Conservation (phyloP, 768 basidiomycete genomes). For the Termitomyces sp. region DNA sequence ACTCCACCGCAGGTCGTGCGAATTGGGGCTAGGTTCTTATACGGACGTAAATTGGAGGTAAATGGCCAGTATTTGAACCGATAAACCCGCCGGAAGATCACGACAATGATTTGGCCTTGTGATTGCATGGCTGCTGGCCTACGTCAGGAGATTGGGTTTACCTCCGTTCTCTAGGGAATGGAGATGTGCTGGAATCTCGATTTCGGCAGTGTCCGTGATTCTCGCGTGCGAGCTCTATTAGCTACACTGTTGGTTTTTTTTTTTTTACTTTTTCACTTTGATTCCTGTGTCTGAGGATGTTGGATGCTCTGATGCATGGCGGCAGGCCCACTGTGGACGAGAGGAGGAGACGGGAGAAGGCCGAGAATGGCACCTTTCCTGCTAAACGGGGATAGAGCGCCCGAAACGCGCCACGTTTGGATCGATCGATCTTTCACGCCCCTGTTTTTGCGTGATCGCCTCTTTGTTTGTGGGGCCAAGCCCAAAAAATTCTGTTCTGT, state of each 20-base stretch:
- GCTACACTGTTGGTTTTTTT: neutral
- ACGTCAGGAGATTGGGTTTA: slow-evolving; percentile 7
- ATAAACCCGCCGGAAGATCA: neutral
- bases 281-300: neutral
- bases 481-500: neutral
- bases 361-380: slow-evolving; percentile 15
- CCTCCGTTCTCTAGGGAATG: slow-evolving; percentile 1
- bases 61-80: neutral
- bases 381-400: slow-evolving; percentile 12
- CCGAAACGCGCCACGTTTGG: slow-evolving; percentile 4
- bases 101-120: neutral
- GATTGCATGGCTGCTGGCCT: neutral
- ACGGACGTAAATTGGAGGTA: neutral
- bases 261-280: too few species aligned
- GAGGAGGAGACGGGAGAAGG: neutral
- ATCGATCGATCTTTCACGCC: neutral
- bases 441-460: neutral
- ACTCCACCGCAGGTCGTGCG: neutral
- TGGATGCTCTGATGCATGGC: neutral
- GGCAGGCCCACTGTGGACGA: neutral
- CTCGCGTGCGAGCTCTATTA: slow-evolving; percentile 8
- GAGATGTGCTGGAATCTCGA: slow-evolving; percentile 9
- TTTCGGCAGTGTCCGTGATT: slow-evolving; percentile 19
- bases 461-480: neutral
- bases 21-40: neutral